phyloP scores from a whole-genome alignment of 495 filamentous ascomycete species.

The Corynascus novoguineensis region DNA sequence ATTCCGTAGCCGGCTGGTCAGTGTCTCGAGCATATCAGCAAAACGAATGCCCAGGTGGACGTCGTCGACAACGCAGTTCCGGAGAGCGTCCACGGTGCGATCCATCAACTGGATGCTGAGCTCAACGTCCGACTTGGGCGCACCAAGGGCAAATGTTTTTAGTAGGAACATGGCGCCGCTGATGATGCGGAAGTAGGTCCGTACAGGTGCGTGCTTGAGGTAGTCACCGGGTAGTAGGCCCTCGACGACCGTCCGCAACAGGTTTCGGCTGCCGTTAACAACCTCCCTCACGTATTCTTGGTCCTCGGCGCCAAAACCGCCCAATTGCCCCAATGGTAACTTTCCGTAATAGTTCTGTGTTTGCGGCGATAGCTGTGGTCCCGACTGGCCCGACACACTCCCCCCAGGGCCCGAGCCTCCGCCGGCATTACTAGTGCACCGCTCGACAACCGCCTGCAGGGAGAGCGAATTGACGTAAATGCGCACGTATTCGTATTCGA shows the following conservation, averaged over 20 bases:
- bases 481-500: constrained; percentile 85
- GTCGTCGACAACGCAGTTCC: constrained; percentile 86
- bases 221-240: constrained; percentile 75
- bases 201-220: constrained; percentile 84
- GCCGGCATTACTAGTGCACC: constrained; percentile 70
- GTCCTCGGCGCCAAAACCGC: constrained; percentile 53
- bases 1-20: constrained; percentile 67
- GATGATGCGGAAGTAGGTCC: constrained; percentile 92
- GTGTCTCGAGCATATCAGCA: constrained; percentile 80
- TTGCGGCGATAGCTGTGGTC: constrained; percentile 48
- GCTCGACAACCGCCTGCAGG: constrained; percentile 89
- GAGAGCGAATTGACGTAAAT: constrained; percentile 91
- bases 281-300: constrained; percentile 83
- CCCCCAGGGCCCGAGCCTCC: constrained; percentile 38
- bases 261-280: constrained; percentile 76
- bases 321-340: constrained; percentile 50
- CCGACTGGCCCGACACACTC: constrained; percentile 39
- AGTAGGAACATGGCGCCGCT: constrained; percentile 93
- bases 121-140: constrained; percentile 80
- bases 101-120: constrained; percentile 78
- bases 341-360: constrained; percentile 54
- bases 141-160: constrained; percentile 87
- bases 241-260: constrained; percentile 77
- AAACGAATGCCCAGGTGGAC: constrained; percentile 93
- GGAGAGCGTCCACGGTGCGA: constrained; percentile 68